Conservation (phyloP, 768 basidiomycete genomes). For the Ephemerocybe angulata region DNA sequence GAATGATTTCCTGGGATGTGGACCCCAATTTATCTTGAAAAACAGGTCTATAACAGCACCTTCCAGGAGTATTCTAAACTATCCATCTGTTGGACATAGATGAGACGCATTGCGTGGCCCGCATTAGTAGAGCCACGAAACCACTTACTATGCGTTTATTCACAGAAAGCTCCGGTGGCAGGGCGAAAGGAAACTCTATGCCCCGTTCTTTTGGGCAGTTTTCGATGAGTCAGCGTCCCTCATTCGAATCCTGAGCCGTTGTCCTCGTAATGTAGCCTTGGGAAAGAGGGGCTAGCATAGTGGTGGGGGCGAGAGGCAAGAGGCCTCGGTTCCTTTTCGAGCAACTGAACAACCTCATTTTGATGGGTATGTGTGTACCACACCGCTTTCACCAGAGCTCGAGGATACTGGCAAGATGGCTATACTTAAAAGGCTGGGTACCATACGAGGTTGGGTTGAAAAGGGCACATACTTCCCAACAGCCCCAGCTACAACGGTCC, state of each 20-base stretch:
- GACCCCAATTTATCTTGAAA: not conserved
- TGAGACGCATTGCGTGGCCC: not conserved
- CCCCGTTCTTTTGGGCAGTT: conserved; percentile 3
- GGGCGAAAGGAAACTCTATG: conserved; percentile 1
- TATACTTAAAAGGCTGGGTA: no score
- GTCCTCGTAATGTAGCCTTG: no score
- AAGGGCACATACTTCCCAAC: no score
- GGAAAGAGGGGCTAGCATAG: no score
- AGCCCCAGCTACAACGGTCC: no score
- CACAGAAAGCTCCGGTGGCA: not conserved
- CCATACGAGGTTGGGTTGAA: no score
- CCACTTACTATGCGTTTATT: not conserved
- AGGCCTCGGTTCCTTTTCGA: no score
- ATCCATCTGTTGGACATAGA: conserved; percentile 1
- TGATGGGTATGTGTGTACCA: no score
- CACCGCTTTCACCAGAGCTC: no score
- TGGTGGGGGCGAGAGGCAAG: no score
- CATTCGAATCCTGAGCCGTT: conserved; percentile 7
- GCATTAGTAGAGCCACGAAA: not conserved
- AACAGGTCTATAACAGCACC: not conserved
- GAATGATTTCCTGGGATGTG: not conserved
- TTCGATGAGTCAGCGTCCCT: conserved; percentile 8
- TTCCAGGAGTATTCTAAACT: conserved; percentile 7
- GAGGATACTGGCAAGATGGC: no score
- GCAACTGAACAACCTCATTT: no score